These are phyloP conservation scores for Nakataea oryzae DNA, from an alignment of 2,329 filamentous ascomycete genomes.

Conservation along the genomic window DNA sequence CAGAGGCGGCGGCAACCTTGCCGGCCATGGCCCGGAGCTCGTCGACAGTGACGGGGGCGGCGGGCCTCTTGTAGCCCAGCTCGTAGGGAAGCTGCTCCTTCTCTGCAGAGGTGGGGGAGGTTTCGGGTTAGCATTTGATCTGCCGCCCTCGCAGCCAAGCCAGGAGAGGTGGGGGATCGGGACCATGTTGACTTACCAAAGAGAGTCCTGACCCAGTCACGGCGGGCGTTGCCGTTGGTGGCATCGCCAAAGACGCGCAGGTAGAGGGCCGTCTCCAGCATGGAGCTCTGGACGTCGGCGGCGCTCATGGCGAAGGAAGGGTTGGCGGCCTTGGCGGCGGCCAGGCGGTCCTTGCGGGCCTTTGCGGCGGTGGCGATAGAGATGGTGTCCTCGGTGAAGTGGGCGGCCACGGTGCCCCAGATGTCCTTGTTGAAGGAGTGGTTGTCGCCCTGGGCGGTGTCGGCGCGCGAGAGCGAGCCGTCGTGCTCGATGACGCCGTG, in stretches of 20 bases:
- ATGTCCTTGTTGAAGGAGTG: conserved; percentile 17
- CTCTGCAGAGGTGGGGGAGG: background rate
- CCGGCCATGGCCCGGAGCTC: background rate
- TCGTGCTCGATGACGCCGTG: conserved; percentile 23
- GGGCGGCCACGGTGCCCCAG: background rate
- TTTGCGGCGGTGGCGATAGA: background rate
- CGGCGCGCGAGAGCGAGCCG: conserved; percentile 20
- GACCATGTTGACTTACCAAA: conserved; percentile 4
- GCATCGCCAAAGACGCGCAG: conserved; percentile 6
- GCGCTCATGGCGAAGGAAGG: conserved; percentile 3
- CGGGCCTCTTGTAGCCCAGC: conserved; percentile 4
- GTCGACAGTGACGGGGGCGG: background rate
- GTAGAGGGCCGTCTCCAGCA: conserved; percentile 6
- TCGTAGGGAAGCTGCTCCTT: conserved; percentile 6
- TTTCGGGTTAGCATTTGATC: background rate
- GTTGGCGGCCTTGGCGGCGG: conserved; percentile 4
- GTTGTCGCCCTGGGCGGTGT: conserved; percentile 21
- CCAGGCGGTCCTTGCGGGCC: background rate
- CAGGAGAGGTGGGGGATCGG: background rate
- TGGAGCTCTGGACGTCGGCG: conserved; percentile 1
- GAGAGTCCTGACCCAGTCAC: conserved; percentile 4
- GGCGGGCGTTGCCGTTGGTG: conserved; percentile 3
- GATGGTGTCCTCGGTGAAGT: conserved; percentile 21
- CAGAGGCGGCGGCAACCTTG: background rate
- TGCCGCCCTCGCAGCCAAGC: background rate